Percentiles rank a stretch among this genome's conserved stretches.
Evolutionary conservation across 768 basidiomycete species (phyloP).

Genomic region (Sarcodon aspratus): DNA sequence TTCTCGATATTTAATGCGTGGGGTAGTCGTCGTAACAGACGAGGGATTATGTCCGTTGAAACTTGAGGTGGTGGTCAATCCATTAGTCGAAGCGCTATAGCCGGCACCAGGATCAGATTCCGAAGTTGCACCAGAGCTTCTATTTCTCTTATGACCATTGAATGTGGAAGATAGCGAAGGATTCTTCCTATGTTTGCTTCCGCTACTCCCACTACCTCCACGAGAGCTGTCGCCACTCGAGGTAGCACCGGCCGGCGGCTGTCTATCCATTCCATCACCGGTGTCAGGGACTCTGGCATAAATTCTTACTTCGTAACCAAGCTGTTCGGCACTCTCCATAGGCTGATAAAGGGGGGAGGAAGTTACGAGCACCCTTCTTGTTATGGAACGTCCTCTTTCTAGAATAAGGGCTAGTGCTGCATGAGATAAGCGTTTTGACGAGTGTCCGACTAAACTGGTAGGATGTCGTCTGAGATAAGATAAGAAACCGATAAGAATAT

Average conservation of each 20-base stretch:
- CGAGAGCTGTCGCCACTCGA: conserved; percentile 6
- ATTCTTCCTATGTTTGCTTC: conserved; percentile 11
- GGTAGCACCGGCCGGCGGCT: conserved; percentile 6
- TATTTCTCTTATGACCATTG: too few relatives aligned
- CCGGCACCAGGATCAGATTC: conserved; percentile 16
- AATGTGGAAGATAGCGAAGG: neutral
- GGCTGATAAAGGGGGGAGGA: conserved; percentile 81
- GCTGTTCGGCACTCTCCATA: conserved; percentile 55
- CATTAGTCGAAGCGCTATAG: conserved; percentile 5
- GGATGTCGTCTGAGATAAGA: conserved; percentile 49
- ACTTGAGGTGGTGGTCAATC: conserved; percentile 7
- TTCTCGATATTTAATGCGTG: conserved; percentile 60
- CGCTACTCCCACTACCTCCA: conserved; percentile 6
- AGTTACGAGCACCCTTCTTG: conserved; percentile 65
- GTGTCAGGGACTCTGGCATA: conserved; percentile 62
- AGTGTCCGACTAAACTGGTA: conserved; percentile 10
- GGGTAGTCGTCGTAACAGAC: too few relatives aligned
- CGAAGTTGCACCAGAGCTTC: conserved; percentile 2
- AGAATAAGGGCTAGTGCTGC: conserved; percentile 67
- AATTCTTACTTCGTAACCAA: conserved; percentile 68
- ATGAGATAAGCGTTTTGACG: conserved; percentile 52
- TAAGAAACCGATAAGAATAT: conserved; percentile 79
- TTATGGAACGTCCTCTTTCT: conserved; percentile 70
- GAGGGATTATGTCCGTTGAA: too few relatives aligned
- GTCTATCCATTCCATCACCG: conserved; percentile 50